A percentile compares a stretch with the other conserved stretches of the same genome.
phyloP scores from a whole-genome alignment of 257 asterid species.

The Voacanga thouarsii region DNA sequence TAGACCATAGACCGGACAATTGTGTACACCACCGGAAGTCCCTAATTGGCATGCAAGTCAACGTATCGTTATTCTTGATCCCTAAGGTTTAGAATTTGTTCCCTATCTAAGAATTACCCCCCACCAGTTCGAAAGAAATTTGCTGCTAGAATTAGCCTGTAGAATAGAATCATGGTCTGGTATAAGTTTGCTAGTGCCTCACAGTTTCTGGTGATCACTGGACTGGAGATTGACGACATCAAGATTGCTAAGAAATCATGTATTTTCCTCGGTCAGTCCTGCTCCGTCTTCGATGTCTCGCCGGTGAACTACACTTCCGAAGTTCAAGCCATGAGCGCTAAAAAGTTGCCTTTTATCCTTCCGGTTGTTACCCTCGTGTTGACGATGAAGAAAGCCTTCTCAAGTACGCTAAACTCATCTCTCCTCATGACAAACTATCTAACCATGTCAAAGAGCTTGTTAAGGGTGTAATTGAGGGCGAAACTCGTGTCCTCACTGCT shows the following conservation, averaged over 20 bases:
- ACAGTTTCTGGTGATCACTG: slow-evolving; percentile 64
- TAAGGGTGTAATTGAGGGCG: slow-evolving; percentile 68
- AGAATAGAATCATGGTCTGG: slow-evolving; percentile 7
- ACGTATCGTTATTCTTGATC: too few species aligned
- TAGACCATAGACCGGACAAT: too few species aligned
- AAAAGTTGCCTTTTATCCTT: slow-evolving; percentile 65
- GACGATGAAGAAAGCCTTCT: slow-evolving; percentile 43
- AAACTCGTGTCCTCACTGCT: slow-evolving; percentile 64
- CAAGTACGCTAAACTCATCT: slow-evolving; percentile 59
- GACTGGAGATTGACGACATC: slow-evolving; percentile 39
- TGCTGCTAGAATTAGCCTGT: too few species aligned
- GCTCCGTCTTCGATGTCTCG: slow-evolving; percentile 40
- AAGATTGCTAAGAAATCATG: slow-evolving; percentile 56
- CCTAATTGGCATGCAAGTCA: too few species aligned
- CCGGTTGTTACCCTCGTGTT: slow-evolving; percentile 58
- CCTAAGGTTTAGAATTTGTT: too few species aligned
- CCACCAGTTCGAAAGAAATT: too few species aligned
- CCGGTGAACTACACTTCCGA: slow-evolving; percentile 72
- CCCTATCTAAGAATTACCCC: too few species aligned
- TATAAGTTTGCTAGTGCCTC: slow-evolving; percentile 59
- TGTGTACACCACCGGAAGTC: too few species aligned
- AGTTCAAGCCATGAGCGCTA: slow-evolving; percentile 82
- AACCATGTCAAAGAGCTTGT: slow-evolving; percentile 57
- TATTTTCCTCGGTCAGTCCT: slow-evolving; percentile 55
- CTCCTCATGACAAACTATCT: slow-evolving; percentile 59